These are phyloP conservation scores for Helichrysum umbraculigerum DNA, from an alignment of 129 eudicot species.

Conservation along the genomic window DNA sequence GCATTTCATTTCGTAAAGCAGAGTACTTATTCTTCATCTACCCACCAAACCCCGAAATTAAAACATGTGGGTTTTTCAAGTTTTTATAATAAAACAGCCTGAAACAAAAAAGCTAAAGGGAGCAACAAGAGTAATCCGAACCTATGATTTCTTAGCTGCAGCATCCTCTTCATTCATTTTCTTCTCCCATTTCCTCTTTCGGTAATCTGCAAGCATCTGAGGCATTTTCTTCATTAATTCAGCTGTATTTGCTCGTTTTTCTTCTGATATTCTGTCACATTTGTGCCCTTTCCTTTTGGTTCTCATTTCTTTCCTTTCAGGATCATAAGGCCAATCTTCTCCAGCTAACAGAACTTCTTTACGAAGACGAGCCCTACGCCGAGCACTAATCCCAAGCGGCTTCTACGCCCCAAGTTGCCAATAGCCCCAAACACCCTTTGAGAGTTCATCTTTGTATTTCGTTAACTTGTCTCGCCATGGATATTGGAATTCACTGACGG, in stretches of 20 bases:
- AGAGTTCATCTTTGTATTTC: conserved; percentile 65
- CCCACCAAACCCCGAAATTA: background rate
- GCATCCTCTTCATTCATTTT: conserved; percentile 94
- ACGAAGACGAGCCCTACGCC: conserved; percentile 66
- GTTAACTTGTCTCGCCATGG: conserved; percentile 65
- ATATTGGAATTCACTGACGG: conserved; percentile 57
- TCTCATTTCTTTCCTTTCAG: conserved; percentile 72
- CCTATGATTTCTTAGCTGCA: conserved; percentile 61
- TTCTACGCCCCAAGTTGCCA: conserved; percentile 91
- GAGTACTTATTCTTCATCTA: conserved; percentile 7
- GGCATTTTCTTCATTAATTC: conserved; percentile 89
- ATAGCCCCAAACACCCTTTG: conserved; percentile 84
- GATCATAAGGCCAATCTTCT: conserved; percentile 85
- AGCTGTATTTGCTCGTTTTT: conserved; percentile 71
- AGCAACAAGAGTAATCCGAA: background rate
- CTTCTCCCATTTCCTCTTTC: conserved; percentile 89
- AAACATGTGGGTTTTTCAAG: conserved; percentile 16
- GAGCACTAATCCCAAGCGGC: conserved; percentile 65
- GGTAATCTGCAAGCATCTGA: conserved; percentile 70
- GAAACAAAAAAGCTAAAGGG: background rate
- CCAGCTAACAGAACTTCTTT: conserved; percentile 79
- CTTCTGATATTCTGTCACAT: conserved; percentile 77
- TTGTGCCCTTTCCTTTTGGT: conserved; percentile 84
- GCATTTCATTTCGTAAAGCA: background rate
- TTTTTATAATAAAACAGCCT: background rate